Evolutionary conservation across 495 filamentous ascomycete genomes (phyloP), one percentile per base, ranked within the genome.

Genomic region (Lasiosphaeria ovina): DNA sequence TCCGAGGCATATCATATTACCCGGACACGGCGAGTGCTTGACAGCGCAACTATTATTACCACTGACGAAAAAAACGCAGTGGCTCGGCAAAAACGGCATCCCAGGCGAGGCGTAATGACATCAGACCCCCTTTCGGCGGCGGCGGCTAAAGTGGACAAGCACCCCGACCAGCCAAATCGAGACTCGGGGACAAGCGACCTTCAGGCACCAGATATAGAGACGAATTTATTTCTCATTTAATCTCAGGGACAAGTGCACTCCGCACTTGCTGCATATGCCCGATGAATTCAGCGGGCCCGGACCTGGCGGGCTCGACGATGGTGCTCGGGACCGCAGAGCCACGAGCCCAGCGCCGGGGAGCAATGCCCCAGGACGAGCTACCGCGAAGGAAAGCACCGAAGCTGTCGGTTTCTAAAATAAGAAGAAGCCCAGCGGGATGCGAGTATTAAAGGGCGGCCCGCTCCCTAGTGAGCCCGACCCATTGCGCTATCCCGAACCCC

Each of bases 391-490:
- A 47, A 47, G 24, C 24, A 2, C 24, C 24, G 24, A 47, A 47
- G 5, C 5, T 47, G 12, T 14, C 8, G 16, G 5, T 11, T n/a
- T 4, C 12, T 47, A 4, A 11, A 33, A 52, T 52, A 52, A 52
- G 34, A 52, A 52, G 34, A 33, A 52, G 9, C 4, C 3, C 24
- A 12, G 10, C 6, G 24, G 3, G 24, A 35, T 11, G 31, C 10
- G 12, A 11, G 17, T 52, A 52, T 52, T 52, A 52, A 52, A n/a
- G 50, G 31, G 50, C 24, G 50, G n/a, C 48, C 31, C 48, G 50
- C n/a, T 33, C 6, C 10, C 16, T 12, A 33, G 31, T 33, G 34
- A 11, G 24, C 24, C 24, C 24, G 24, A 24, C 6, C 6, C 10
- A 52, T 52, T 52, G 50, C 50, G 50, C 31, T 52, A 52, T 52